Evolutionary conservation across 257 asterid genomes (phyloP).

Genomic region (Solanum chmielewskii): DNA sequence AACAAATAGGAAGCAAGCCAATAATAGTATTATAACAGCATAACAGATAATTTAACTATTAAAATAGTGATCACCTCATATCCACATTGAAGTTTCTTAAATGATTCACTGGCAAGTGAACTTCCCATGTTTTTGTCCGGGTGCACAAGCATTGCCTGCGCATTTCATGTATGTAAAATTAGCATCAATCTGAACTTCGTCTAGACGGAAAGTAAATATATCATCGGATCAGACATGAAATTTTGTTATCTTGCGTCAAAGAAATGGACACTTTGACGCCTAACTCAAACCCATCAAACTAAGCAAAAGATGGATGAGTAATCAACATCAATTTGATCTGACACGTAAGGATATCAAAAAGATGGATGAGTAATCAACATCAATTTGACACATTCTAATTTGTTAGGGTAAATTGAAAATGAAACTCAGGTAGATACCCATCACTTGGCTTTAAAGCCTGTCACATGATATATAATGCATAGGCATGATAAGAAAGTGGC

Average conservation of each 20-base stretch:
- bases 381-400: background rate
- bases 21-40: background rate
- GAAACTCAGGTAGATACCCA: background rate
- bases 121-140: constrained; percentile 98
- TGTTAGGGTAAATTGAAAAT: background rate
- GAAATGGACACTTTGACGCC: background rate
- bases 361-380: background rate
- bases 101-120: constrained; percentile 86
- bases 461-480: background rate
- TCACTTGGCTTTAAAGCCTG: background rate
- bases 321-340: background rate
- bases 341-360: background rate
- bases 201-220: background rate
- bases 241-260: background rate
- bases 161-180: background rate
- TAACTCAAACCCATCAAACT: background rate
- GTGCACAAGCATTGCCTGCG: constrained; percentile 96
- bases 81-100: constrained; percentile 95
- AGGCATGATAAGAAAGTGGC: background rate
- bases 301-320: background rate
- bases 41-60: background rate
- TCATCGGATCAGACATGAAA: background rate
- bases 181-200: background rate
- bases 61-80: constrained; percentile 55
- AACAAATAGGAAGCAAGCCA: background rate